Base-by-base conservation (phyloP, 257 asterid species). In the Knoxia roxburghii region DNA sequence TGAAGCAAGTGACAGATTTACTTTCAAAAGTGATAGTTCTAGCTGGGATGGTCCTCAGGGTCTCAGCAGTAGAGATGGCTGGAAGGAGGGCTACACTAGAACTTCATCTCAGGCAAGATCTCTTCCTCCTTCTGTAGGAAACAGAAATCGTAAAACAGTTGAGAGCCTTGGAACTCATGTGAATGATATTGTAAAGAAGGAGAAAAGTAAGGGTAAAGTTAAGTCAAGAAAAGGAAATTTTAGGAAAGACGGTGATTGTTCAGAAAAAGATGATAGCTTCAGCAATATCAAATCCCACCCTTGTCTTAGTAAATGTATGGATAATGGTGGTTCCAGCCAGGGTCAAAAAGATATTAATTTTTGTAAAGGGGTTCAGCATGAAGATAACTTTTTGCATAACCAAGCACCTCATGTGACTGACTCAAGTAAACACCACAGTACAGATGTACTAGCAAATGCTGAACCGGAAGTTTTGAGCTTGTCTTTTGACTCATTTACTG, bases 1-100 rank as follows among this genome's bases (percentile, higher is more conserved):
- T 52, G 67, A 74, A 75, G 65, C 70, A 61, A 58, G 53, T 26
- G 64, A 74, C 39, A 50, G 59, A 50, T 72, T 62, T 77, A 70
- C 67, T 64, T 53, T 81, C 70, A 70, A 60, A 71, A 72, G 68
- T 76, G 77, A 76, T 57, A 67, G 75, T 61, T 75, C 71, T 48
- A 51, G 41, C 56, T 32, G 59, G 77, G 80, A 80, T 67, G 71
- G 65, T 48, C 86, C 89, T 69, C 59, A 61, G 57, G 90, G 96
- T 60, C 85, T 89, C 65, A 90, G 97, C 74, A 85, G 89, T 68
- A 85, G 86, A 60, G 95, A 93, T 80, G 95, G 95, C 51, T 82
- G 96, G 95, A 85, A 79, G 70, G 90, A 83, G 76, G 85, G 75
- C 65, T 68, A 70, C 53, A 57, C 56, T 61, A 82, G 80, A 73